Evolutionary conservation across 2,329 filamentous ascomycete species (phyloP), one percentile per base, ranked within the genome.

Genomic region (Pleurostoma richardsiae): DNA sequence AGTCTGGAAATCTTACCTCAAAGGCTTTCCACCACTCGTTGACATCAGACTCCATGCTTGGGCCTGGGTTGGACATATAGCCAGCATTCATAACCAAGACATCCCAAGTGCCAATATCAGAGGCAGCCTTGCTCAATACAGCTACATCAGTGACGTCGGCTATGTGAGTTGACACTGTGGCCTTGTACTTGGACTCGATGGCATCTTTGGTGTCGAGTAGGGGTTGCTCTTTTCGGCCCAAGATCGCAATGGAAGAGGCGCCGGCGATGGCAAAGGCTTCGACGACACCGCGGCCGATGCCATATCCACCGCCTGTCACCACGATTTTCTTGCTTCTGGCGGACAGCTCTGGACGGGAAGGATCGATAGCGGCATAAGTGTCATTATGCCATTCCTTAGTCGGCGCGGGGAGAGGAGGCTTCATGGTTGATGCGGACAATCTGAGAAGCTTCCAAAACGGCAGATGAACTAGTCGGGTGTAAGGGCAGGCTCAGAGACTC

Each of bases 31-130:
- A 62, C 48, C 56, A 62, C n/a, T 58, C 59, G 0, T 45, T 43
- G 0, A 52, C 30, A 27, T 56, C 48, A 2, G 53, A 43, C 3
- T 54, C 55, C 10, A 42, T 10, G 39, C 58, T 51, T 7, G 55
- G 46, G 1, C 28, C 27, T 6, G 53, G 42, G 31, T 49, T 45
- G 5, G 56, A 39, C 44, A 59, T 30, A 44, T 56, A 56, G 10
- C 45, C 61, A 3, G 61, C 61, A 48, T 57, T 62, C 48, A 53
- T 57, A 42, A 61, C 43, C 31, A 64, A 50, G 29, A 63, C 55
- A 29, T 63, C 57, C 3, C 63, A 49, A 26, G 40, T 36, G 33
- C n/a, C n/a, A n/a, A 36, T 36, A 3, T 19, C 40, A 41, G 8
- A 10, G 26, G 40, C n/a, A 41, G 40, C n/a, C 40, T 19, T 41